A percentile compares a stretch with the other conserved stretches of the same genome.
Conservation (phyloP, 768 basidiomycete genomes). For the Boletus tomentosulus region DNA sequence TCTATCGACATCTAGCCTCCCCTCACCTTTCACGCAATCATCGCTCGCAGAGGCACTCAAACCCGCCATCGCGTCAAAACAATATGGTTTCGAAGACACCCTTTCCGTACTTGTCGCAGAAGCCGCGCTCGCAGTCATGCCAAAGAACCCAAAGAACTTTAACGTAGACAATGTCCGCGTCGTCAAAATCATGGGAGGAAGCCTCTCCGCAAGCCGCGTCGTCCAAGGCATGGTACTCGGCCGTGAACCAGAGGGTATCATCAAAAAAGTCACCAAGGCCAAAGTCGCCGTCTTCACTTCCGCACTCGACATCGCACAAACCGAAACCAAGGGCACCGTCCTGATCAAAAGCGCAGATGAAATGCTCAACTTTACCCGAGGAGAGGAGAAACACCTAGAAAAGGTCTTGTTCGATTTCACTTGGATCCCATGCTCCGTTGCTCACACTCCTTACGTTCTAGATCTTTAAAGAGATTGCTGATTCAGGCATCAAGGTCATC, state of each 20-base stretch:
- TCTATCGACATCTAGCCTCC: constrained; percentile 65
- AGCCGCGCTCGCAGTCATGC: constrained; percentile 91
- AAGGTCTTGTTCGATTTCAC: constrained; percentile 43
- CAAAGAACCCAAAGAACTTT: constrained; percentile 82
- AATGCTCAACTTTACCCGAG: constrained; percentile 93
- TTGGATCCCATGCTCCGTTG: background rate
- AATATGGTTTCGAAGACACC: constrained; percentile 88
- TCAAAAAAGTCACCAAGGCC: constrained; percentile 79
- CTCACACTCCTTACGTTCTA: constrained; percentile 25
- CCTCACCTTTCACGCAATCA: constrained; percentile 64
- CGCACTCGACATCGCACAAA: constrained; percentile 89
- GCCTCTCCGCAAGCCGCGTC: constrained; percentile 76
- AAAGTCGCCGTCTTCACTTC: constrained; percentile 97
- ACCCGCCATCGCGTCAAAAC: constrained; percentile 94
- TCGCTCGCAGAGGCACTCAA: constrained; percentile 74
- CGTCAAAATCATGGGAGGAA: constrained; percentile 98
- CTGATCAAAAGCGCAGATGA: constrained; percentile 93
- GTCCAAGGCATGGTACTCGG: constrained; percentile 99
- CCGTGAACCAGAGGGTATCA: constrained; percentile 84
- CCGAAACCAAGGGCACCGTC: constrained; percentile 98
- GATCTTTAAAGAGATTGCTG: constrained; percentile 97
- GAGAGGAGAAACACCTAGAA: constrained; percentile 96
- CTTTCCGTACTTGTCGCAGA: constrained; percentile 85
- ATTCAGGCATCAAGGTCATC: constrained; percentile 91
- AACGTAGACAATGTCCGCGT: constrained; percentile 98